Base-by-base conservation (phyloP, 257 asterid species). In the Rauvolfia tetraphylla region DNA sequence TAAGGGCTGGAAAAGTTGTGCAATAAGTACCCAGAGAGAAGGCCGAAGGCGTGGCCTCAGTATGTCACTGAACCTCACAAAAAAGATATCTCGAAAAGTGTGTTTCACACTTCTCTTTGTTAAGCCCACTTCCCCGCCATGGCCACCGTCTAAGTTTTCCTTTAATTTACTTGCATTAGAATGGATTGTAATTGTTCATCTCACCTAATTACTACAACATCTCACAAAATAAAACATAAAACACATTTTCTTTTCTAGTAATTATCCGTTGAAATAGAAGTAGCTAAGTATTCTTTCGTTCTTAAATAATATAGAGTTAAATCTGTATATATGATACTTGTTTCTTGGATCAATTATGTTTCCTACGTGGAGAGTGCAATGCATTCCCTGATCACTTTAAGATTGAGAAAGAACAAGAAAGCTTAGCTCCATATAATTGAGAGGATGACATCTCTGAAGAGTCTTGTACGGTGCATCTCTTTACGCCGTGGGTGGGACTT, bases 401-500 rank as follows among this genome's bases (percentile, higher is more conserved):
- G 48, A 39, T 38, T 12, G 54, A 56, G 68, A 23, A 56, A 54
- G 68, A 57, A n/a, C 36, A 57, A 23, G 67, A 36, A 54, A 72
- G 41, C 34, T 11, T 34, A 11, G 53, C 13, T 34, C 29, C 8
- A 41, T n/a, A 36, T 54, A 41, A 36, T 41, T n/a, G 51, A 29
- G 68, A 61, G 68, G 25, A 61, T 29, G 68, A 61, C 76, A n/a
- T 38, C 14, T 36, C 18, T 54, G 15, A 13, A 27, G 18, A 5
- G 39, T 13, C 38, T 56, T 11, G 20, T 38, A 56, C 2, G 4
- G 18, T 56, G 41, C 2, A 38, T 57, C 13, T 38, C 20, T 36
- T 14, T 34, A 39, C 57, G 77, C 51, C 76, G 67, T 73, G 67
- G 76, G 53, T 73, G 76, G 68, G 76, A 73, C 76, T 73, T 73